Percentiles rank a stretch among this genome's conserved stretches.
Evolutionary conservation across 2,329 filamentous ascomycete genomes (phyloP).

Genomic region (Didymella sp.): DNA sequence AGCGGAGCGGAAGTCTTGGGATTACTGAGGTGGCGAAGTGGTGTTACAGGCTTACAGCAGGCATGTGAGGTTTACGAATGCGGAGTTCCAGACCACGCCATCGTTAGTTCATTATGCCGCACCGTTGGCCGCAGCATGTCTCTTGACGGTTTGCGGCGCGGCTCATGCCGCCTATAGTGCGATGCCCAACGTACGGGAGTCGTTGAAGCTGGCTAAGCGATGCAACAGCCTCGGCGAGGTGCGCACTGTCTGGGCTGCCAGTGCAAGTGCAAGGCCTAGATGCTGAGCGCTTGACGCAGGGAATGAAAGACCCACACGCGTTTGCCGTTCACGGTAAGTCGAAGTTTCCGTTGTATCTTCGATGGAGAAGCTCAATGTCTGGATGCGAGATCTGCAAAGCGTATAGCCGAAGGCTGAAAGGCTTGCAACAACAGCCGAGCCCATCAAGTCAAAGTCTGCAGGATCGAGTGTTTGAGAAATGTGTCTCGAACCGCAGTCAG

Average conservation of each 20-base stretch:
- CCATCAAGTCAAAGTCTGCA: background rate
- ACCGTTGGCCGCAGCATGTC: background rate
- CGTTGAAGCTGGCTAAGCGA: background rate
- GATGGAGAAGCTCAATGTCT: background rate
- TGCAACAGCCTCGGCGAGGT: background rate
- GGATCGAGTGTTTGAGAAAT: background rate
- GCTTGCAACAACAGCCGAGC: background rate
- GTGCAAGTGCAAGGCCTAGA: background rate
- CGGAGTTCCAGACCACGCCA: conserved; percentile 12
- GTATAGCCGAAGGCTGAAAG: background rate
- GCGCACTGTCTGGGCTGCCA: background rate
- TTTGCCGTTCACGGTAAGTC: background rate
- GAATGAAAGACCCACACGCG: background rate
- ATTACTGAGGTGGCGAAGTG: conserved; percentile 8
- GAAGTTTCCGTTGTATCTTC: background rate
- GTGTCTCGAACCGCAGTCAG: background rate
- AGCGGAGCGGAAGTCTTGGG: conserved; percentile 30
- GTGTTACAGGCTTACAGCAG: conserved; percentile 16
- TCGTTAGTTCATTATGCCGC: background rate
- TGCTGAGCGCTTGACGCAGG: background rate
- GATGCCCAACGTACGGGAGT: background rate
- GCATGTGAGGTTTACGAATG: conserved; percentile 3
- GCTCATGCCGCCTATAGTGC: background rate
- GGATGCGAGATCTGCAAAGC: background rate
- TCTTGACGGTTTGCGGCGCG: background rate